These are phyloP conservation scores for Hypomyces rosellus DNA, from an alignment of 2,329 filamentous ascomycete species.

Conservation along the genomic window DNA sequence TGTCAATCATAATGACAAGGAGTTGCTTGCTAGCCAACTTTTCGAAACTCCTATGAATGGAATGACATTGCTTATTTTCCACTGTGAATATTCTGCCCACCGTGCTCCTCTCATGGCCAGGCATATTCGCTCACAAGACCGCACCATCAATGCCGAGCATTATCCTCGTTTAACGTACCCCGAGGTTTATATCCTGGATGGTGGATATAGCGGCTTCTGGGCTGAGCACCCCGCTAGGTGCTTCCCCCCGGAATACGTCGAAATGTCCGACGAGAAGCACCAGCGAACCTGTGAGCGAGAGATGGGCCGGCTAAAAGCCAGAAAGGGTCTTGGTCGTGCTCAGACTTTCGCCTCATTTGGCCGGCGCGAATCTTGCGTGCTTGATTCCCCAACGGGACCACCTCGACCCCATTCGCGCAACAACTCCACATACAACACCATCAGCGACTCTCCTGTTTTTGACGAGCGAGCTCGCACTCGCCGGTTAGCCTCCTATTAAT, in stretches of 20 bases:
- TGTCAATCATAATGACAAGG: slow-evolving; percentile 96
- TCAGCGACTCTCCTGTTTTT: slow-evolving; percentile 38
- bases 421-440: slow-evolving; percentile 31
- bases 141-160: slow-evolving; percentile 72
- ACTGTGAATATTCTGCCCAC: slow-evolving; percentile 98
- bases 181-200: slow-evolving; percentile 94
- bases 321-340: slow-evolving; percentile 77
- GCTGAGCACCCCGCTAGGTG: slow-evolving; percentile 70
- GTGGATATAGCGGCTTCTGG: slow-evolving; percentile 94
- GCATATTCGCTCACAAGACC: slow-evolving; percentile 83
- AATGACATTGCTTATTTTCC: slow-evolving; percentile 80
- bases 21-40: slow-evolving; percentile 70
- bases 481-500: slow-evolving; percentile 60
- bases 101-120: slow-evolving; percentile 95
- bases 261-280: slow-evolving; percentile 91
- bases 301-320: slow-evolving; percentile 85
- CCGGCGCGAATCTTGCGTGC: slow-evolving; percentile 52
- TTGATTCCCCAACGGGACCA: slow-evolving; percentile 55
- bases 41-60: slow-evolving; percentile 63
- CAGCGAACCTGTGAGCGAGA: slow-evolving; percentile 90
- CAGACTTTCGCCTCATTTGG: slow-evolving; percentile 97
- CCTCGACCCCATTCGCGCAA: slow-evolving; percentile 36
- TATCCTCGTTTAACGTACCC: slow-evolving; percentile 92
- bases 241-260: slow-evolving; percentile 91
- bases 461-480: slow-evolving; percentile 44